Evolutionary conservation across 2,329 filamentous ascomycete species (phyloP).

Genomic region (Fusarium sp.): DNA sequence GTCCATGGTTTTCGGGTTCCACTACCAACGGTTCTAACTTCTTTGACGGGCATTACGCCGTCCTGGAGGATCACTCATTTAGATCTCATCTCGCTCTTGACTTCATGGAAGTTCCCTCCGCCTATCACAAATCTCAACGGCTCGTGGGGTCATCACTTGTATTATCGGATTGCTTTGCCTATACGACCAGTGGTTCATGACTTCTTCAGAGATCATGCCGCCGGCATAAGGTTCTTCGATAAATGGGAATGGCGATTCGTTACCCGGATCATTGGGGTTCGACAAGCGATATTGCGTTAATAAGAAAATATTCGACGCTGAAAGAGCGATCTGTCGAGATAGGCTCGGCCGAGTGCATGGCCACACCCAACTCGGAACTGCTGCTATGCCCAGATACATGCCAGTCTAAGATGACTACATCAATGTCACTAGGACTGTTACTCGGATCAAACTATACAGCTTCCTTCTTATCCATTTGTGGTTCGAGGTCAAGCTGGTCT

Average conservation of each 20-base stretch:
- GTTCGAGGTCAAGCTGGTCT: constrained; percentile 6
- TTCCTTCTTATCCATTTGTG: constrained; percentile 16
- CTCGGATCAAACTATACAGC: constrained; percentile 31
- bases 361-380: not conserved
- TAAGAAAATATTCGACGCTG: not conserved
- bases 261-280: not conserved
- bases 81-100: constrained; percentile 20
- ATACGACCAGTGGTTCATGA: not conserved
- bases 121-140: constrained; percentile 29
- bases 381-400: constrained; percentile 2
- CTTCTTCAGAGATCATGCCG: not conserved
- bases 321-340: not conserved
- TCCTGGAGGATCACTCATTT: constrained; percentile 14
- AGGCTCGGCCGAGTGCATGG: not conserved
- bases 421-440: constrained; percentile 18
- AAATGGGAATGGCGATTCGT: constrained; percentile 2
- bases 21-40: constrained; percentile 14
- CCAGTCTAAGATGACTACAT: constrained; percentile 18
- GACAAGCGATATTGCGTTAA: not conserved
- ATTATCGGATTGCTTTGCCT: not conserved
- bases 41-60: constrained; percentile 12
- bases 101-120: constrained; percentile 9
- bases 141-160: constrained; percentile 27
- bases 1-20: constrained; percentile 1
- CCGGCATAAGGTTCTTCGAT: not conserved